Conservation (phyloP, 257 asterid species). For the Hygrophila difformis region DNA sequence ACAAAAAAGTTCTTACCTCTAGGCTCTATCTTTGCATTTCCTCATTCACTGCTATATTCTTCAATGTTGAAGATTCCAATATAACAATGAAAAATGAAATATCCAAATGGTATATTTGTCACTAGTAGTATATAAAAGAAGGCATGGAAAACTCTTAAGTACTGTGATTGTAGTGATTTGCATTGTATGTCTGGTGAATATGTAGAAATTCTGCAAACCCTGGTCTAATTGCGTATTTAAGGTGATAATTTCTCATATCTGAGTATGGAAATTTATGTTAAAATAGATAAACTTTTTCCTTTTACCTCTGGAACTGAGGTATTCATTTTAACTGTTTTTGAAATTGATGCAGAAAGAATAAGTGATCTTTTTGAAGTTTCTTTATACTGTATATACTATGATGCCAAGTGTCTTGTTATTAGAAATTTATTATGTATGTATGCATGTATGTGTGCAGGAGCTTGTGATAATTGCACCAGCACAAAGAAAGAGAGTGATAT, state of each 20-base stretch:
- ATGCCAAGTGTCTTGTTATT: too few species aligned
- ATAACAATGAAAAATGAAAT: too few species aligned
- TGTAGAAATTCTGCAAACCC: neutral
- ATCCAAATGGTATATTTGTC: neutral
- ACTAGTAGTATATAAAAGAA: neutral
- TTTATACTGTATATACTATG: too few species aligned
- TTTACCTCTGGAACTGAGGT: constrained; percentile 5
- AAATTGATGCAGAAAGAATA: neutral
- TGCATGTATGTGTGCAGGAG: constrained; percentile 57
- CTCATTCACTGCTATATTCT: too few species aligned
- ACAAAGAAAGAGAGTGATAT: constrained; percentile 57
- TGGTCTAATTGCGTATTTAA: constrained; percentile 1
- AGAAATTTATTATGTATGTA: too few species aligned
- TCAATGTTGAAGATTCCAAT: too few species aligned
- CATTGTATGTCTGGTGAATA: neutral
- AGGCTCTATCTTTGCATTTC: too few species aligned
- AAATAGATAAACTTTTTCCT: neutral
- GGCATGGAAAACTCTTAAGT: neutral
- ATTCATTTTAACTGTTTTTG: neutral
- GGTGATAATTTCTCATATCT: constrained; percentile 5
- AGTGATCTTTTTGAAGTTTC: constrained; percentile 4
- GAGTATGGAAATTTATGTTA: too few species aligned
- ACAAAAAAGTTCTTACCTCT: too few species aligned
- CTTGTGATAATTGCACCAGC: constrained; percentile 87
- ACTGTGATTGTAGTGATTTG: neutral